These are phyloP conservation scores for Penicillium antarcticum DNA, from an alignment of 495 filamentous ascomycete species.

Conservation along the genomic window DNA sequence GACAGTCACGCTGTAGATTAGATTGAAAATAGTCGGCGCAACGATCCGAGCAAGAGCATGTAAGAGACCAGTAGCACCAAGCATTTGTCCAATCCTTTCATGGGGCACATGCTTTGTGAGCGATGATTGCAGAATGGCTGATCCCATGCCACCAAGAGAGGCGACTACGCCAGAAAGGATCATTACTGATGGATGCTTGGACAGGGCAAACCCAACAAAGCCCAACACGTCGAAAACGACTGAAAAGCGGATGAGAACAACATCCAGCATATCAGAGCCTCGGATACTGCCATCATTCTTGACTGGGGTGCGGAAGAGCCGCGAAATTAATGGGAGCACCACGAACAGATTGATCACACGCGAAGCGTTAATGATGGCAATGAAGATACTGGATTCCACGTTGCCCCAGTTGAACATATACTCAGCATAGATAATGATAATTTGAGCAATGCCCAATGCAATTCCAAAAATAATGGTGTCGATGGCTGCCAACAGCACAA, in stretches of 20 bases:
- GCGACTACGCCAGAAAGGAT: conserved; percentile 67
- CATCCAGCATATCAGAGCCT: conserved; percentile 77
- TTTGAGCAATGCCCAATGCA: conserved; percentile 72
- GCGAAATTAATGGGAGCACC: conserved; percentile 68
- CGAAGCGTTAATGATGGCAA: conserved; percentile 69
- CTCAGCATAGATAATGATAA: conserved; percentile 77
- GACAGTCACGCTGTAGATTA: conserved; percentile 80
- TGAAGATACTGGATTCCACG: conserved; percentile 70
- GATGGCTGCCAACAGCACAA: conserved; percentile 72
- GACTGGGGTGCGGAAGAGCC: conserved; percentile 57
- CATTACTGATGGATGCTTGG: conserved; percentile 51
- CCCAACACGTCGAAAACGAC: conserved; percentile 77
- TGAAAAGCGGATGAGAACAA: conserved; percentile 70
- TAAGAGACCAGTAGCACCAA: conserved; percentile 82
- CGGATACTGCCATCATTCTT: conserved; percentile 45
- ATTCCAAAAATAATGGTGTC: conserved; percentile 78
- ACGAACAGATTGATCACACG: conserved; percentile 72
- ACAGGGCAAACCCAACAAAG: conserved; percentile 67
- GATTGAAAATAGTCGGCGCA: conserved; percentile 76
- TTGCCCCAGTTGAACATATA: conserved; percentile 79
- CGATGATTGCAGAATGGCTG: conserved; percentile 75
- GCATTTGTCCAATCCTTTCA: conserved; percentile 74
- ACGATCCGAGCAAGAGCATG: conserved; percentile 79
- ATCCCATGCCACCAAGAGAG: conserved; percentile 77
- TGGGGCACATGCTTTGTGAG: conserved; percentile 88